Evolutionary conservation across 2,329 filamentous ascomycete genomes (phyloP).

Genomic region (Pleoardoris graminearum): DNA sequence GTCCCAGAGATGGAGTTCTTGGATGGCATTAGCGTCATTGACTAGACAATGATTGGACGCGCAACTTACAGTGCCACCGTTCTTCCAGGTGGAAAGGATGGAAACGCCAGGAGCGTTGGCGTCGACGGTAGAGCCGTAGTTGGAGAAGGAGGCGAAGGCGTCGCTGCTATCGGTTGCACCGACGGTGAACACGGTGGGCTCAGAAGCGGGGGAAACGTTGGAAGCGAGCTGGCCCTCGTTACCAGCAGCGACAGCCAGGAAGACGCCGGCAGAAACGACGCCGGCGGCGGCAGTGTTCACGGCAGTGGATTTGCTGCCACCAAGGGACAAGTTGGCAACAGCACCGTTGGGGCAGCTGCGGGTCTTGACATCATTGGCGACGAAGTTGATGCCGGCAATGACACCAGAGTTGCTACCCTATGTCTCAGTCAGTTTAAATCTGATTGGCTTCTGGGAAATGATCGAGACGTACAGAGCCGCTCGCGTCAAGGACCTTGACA

Average conservation of each 20-base stretch:
- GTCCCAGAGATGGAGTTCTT: slow-evolving; percentile 63
- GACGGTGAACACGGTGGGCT: slow-evolving; percentile 46
- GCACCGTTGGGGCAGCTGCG: slow-evolving; percentile 42
- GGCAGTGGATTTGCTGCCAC: slow-evolving; percentile 41
- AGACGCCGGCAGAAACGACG: slow-evolving; percentile 43
- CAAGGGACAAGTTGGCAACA: slow-evolving; percentile 48
- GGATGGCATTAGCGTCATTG: slow-evolving; percentile 31
- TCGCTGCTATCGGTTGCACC: slow-evolving; percentile 47
- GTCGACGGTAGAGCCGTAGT: slow-evolving; percentile 46
- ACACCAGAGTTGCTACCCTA: slow-evolving; percentile 48
- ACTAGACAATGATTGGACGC: background rate
- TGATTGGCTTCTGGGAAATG: slow-evolving; percentile 3
- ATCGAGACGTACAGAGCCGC: slow-evolving; percentile 34
- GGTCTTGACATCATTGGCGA: slow-evolving; percentile 39
- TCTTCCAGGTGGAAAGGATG: slow-evolving; percentile 54
- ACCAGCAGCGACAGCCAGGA: slow-evolving; percentile 48
- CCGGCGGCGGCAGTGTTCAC: slow-evolving; percentile 46
- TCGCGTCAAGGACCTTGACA: slow-evolving; percentile 46
- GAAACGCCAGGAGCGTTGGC: slow-evolving; percentile 47
- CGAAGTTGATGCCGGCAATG: slow-evolving; percentile 46
- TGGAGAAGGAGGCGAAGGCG: slow-evolving; percentile 44
- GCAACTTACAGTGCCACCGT: slow-evolving; percentile 35
- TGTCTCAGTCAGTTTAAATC: slow-evolving; percentile 4
- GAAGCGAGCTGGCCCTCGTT: slow-evolving; percentile 40
- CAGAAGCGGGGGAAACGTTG: slow-evolving; percentile 45